phyloP scores from a whole-genome alignment of 306 rosid genomes.

The Fragaria iinumae region DNA sequence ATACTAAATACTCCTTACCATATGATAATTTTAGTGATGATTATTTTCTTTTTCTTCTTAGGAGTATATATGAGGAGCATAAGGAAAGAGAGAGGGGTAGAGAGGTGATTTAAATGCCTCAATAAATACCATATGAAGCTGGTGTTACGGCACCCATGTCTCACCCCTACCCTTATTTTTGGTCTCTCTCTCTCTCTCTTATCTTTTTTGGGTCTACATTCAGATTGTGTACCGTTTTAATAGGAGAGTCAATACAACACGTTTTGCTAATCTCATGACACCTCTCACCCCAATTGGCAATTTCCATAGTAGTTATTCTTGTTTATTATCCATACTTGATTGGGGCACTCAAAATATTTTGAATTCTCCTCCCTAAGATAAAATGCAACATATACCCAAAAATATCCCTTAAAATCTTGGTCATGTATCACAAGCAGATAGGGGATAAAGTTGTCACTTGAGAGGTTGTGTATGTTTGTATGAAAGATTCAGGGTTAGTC shows the following conservation, averaged over 20 bases:
- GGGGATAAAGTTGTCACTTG: constrained; percentile 26
- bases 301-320: no score
- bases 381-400: neutral
- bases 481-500: constrained; percentile 32
- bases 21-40: neutral
- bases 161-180: constrained; percentile 7
- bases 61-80: neutral
- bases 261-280: constrained; percentile 17
- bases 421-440: constrained; percentile 1
- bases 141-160: constrained; percentile 16
- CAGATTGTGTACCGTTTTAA: constrained; percentile 18
- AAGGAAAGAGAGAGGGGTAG: neutral
- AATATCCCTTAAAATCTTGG: constrained; percentile 22
- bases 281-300: constrained; percentile 6
- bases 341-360: neutral
- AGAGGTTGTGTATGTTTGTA: neutral
- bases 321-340: neutral
- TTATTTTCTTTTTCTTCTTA: neutral
- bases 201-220: neutral
- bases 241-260: constrained; percentile 16
- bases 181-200: neutral
- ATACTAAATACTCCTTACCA: neutral
- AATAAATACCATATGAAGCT: constrained; percentile 5
- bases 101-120: neutral
- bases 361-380: neutral